Conservation (phyloP, 352 stramenopile species). For the Phytophthora multivora region DNA sequence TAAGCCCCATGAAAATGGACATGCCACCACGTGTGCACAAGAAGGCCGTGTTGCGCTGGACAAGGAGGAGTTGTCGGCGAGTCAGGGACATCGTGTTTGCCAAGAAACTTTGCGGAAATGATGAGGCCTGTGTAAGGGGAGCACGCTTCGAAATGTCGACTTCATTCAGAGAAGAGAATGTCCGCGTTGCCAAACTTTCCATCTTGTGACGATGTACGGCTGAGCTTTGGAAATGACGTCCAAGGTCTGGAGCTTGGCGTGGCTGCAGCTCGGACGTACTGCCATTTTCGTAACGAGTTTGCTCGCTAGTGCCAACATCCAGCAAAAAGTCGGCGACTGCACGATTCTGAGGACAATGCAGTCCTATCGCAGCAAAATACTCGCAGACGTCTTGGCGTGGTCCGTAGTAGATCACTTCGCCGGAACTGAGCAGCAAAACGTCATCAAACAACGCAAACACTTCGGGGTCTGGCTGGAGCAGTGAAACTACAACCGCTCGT, state of each 20-base stretch:
- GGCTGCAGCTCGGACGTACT: neutral
- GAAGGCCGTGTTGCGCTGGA: slow-evolving; percentile 30
- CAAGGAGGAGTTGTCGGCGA: slow-evolving; percentile 29
- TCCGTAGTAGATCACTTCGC: slow-evolving; percentile 79
- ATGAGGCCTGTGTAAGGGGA: neutral
- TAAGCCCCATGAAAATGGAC: slow-evolving; percentile 33
- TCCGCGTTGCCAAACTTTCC: neutral
- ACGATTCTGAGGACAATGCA: slow-evolving; percentile 36
- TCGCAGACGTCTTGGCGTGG: slow-evolving; percentile 29
- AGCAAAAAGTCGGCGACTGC: slow-evolving; percentile 45
- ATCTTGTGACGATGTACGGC: neutral
- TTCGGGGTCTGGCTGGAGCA: slow-evolving; percentile 26
- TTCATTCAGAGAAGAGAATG: neutral
- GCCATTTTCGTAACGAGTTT: slow-evolving; percentile 29
- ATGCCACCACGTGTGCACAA: slow-evolving; percentile 28
- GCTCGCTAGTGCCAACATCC: slow-evolving; percentile 35
- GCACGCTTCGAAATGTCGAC: neutral
- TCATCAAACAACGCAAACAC: slow-evolving; percentile 72
- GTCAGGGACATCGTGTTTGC: slow-evolving; percentile 26
- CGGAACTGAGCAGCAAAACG: slow-evolving; percentile 77
- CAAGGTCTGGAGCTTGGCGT: slow-evolving; percentile 1
- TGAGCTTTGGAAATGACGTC: slow-evolving; percentile 8
- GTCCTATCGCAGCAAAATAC: slow-evolving; percentile 47
- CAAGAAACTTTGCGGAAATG: slow-evolving; percentile 27
- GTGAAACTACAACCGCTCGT: slow-evolving; percentile 51